Evolutionary conservation across 2,329 filamentous ascomycete genomes (phyloP).

Genomic region (Aureobasidium sp.): DNA sequence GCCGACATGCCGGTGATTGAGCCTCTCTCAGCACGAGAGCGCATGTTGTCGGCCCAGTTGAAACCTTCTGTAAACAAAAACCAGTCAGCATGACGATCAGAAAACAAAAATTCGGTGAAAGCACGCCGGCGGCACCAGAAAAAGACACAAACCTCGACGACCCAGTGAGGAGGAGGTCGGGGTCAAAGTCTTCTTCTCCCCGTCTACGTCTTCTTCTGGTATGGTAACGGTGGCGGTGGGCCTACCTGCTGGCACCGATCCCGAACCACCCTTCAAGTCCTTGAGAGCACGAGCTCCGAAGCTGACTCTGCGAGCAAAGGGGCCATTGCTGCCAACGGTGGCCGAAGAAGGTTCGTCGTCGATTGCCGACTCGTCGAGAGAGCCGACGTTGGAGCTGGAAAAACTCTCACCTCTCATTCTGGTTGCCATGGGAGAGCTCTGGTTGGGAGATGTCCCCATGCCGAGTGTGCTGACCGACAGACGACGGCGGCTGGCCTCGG

Average conservation of each 20-base stretch:
- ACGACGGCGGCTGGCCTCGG: constrained; percentile 43
- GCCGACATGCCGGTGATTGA: constrained; percentile 46
- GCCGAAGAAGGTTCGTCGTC: constrained; percentile 45
- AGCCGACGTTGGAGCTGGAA: constrained; percentile 36
- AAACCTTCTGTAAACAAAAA: constrained; percentile 71
- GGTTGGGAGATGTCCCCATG: constrained; percentile 38
- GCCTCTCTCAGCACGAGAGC: constrained; percentile 75
- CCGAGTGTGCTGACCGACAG: constrained; percentile 45
- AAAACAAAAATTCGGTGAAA: constrained; percentile 55
- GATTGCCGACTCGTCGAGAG: constrained; percentile 44
- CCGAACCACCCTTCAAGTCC: constrained; percentile 60
- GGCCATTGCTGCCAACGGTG: constrained; percentile 57
- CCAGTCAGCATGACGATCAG: constrained; percentile 37
- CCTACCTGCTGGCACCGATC: constrained; percentile 54
- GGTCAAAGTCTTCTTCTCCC: constrained; percentile 19
- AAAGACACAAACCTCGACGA: constrained; percentile 27
- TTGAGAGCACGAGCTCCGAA: constrained; percentile 76
- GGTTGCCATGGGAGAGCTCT: constrained; percentile 37
- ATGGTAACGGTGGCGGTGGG: constrained; percentile 36
- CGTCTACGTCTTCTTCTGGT: constrained; percentile 17
- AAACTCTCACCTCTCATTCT: constrained; percentile 39
- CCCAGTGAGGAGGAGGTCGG: constrained; percentile 30
- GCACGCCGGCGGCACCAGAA: constrained; percentile 44
- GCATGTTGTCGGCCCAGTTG: constrained; percentile 95
- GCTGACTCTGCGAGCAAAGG: constrained; percentile 79